phyloP scores from a whole-genome alignment of 2,329 filamentous ascomycete genomes.

The Helicocarpus griseus region DNA sequence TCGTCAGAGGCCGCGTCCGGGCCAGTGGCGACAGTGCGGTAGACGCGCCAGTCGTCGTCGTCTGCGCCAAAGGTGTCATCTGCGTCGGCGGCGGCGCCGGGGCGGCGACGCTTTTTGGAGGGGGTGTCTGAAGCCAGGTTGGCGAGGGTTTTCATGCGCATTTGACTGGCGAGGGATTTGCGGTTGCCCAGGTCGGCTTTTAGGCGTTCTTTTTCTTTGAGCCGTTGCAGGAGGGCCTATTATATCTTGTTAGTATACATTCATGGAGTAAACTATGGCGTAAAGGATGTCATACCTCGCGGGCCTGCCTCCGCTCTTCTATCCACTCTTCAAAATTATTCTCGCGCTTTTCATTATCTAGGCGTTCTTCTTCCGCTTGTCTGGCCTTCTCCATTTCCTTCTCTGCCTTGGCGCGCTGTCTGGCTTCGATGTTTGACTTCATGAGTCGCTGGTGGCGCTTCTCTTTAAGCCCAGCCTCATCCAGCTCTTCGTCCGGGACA shows the following conservation, averaged over 20 bases:
- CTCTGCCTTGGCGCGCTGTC: conserved; percentile 87
- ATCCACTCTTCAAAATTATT: conserved; percentile 83
- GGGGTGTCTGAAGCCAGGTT: conserved; percentile 89
- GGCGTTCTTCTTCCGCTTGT: conserved; percentile 68
- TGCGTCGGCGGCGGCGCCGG: conserved; percentile 70
- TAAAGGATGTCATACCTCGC: conserved; percentile 36
- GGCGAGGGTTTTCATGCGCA: conserved; percentile 96
- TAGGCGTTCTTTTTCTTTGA: conserved; percentile 86
- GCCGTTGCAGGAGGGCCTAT: conserved; percentile 63
- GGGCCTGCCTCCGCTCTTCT: conserved; percentile 65
- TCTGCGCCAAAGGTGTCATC: conserved; percentile 96
- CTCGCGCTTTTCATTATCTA: conserved; percentile 73
- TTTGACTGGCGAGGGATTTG: conserved; percentile 90
- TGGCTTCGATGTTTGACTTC: conserved; percentile 90
- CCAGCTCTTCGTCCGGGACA: conserved; percentile 80
- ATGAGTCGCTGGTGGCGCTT: conserved; percentile 87
- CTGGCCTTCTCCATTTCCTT: conserved; percentile 89
- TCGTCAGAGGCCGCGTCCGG: conserved; percentile 55
- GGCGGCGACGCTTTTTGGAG: conserved; percentile 66
- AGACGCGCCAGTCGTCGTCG: conserved; percentile 96
- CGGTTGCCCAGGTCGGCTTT: conserved; percentile 93
- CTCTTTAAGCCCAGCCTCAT: conserved; percentile 81
- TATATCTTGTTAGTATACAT: conserved; percentile 8
- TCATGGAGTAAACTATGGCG: conserved; percentile 11
- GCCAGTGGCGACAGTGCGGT: conserved; percentile 81